A percentile compares a stretch with the other conserved stretches of the same genome.
These are phyloP conservation scores for Colletotrichum simmondsii DNA, from an alignment of 2,329 filamentous ascomycete genomes.

Conservation along the genomic window DNA sequence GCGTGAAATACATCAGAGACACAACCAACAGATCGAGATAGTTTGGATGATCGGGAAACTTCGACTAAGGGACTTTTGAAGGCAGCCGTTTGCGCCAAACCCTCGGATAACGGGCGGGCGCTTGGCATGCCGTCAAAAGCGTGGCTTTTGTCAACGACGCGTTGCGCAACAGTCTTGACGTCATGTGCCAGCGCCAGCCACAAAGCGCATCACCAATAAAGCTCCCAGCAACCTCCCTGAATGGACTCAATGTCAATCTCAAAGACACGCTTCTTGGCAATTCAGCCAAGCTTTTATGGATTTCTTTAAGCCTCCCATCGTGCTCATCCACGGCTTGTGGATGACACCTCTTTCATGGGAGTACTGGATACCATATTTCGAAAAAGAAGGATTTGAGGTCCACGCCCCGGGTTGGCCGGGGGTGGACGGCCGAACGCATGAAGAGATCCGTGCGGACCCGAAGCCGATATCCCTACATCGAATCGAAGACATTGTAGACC, in stretches of 20 bases:
- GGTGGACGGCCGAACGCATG: constrained; percentile 36
- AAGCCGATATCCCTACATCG: constrained; percentile 31
- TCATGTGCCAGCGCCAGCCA: background rate
- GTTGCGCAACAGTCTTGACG: constrained; percentile 3
- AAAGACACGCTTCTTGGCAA: background rate
- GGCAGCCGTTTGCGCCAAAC: background rate
- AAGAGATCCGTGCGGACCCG: constrained; percentile 36
- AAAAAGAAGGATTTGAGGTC: constrained; percentile 35
- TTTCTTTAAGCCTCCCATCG: constrained; percentile 26
- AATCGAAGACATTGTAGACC: constrained; percentile 36
- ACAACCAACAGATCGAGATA: background rate
- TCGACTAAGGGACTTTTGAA: background rate
- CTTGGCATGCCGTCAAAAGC: background rate
- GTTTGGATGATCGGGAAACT: background rate
- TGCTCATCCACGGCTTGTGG: constrained; percentile 40
- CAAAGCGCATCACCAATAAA: background rate
- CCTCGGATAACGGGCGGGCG: background rate
- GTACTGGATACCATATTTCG: constrained; percentile 35
- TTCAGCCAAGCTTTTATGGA: constrained; percentile 10
- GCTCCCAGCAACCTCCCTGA: background rate
- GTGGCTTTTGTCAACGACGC: background rate
- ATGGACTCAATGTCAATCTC: background rate
- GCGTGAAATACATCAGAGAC: background rate
- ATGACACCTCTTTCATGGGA: constrained; percentile 40
- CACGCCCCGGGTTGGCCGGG: constrained; percentile 39